phyloP scores from a whole-genome alignment of 164 flowering plant species.

The Akebia trifoliata region DNA sequence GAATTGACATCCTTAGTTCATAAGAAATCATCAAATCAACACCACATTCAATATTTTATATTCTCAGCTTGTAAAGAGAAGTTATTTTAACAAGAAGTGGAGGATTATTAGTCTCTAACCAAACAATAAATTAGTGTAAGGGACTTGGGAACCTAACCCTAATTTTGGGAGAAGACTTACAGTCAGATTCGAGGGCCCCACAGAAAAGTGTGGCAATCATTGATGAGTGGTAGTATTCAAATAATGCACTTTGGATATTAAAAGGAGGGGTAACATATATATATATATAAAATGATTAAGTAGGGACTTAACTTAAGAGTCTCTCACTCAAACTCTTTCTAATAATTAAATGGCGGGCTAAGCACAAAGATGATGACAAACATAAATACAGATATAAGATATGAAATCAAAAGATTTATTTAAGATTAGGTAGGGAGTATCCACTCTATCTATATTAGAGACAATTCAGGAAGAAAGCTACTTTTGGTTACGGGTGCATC shows the following conservation, averaged over 20 bases:
- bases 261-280: not conserved
- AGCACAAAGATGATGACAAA: constrained; percentile 8
- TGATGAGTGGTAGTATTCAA: constrained; percentile 25
- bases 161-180: constrained; percentile 4
- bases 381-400: not conserved
- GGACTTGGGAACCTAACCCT: constrained; percentile 19
- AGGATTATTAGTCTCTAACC: constrained; percentile 21
- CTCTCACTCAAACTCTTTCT: not conserved
- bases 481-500: constrained; percentile 14
- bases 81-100: constrained; percentile 17
- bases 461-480: constrained; percentile 18
- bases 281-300: not conserved
- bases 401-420: not conserved
- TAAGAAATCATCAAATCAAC: not conserved
- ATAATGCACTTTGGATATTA: constrained; percentile 16
- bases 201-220: constrained; percentile 37
- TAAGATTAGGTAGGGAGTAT: too few species aligned
- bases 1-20: constrained; percentile 11
- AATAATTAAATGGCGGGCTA: constrained; percentile 15
- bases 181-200: constrained; percentile 23
- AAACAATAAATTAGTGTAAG: constrained; percentile 1
- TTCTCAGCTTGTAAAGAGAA: not conserved
- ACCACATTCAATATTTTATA: not conserved
- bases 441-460: constrained; percentile 12
- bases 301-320: constrained; percentile 8